Evolutionary conservation across 768 basidiomycete species (phyloP).

Genomic region (Rhodotorula toruloides): DNA sequence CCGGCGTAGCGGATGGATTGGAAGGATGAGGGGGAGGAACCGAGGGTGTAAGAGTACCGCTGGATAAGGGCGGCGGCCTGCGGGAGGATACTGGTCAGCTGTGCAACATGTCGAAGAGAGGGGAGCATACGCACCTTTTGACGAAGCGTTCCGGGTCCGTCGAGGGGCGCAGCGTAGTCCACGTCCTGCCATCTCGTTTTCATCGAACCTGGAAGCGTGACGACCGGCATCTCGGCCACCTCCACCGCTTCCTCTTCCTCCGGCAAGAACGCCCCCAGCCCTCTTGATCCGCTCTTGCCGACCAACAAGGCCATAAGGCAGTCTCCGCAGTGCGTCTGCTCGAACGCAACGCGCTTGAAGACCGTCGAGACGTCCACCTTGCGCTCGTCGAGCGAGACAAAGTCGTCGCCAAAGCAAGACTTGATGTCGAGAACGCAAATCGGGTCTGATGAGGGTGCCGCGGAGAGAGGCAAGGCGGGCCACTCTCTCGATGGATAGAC

Average conservation of each 20-base stretch:
- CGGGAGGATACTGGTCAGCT: neutral
- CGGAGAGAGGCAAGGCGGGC: constrained; percentile 18
- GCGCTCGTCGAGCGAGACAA: constrained; percentile 20
- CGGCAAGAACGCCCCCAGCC: constrained; percentile 49
- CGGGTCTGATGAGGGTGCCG: neutral
- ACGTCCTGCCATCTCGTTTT: neutral
- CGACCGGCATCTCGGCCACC: neutral
- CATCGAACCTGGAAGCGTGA: neutral
- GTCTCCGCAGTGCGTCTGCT: constrained; percentile 47
- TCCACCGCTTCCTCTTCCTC: neutral
- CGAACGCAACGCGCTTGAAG: constrained; percentile 48
- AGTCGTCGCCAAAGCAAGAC: constrained; percentile 40
- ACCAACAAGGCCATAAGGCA: constrained; percentile 47
- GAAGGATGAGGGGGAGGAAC: constrained; percentile 13
- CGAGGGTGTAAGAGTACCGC: constrained; percentile 31
- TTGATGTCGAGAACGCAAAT: constrained; percentile 40
- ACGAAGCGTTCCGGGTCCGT: neutral
- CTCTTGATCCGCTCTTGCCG: constrained; percentile 44
- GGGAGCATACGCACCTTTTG: neutral
- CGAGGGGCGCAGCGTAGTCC: neutral
- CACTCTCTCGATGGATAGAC: neutral
- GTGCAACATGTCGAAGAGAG: neutral
- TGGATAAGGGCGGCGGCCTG: constrained; percentile 27
- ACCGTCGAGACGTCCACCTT: constrained; percentile 40
- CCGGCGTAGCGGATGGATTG: constrained; percentile 2